These are phyloP conservation scores for Wallacemonas rigidus DNA, from an alignment of 208 protist species.

Conservation along the genomic window DNA sequence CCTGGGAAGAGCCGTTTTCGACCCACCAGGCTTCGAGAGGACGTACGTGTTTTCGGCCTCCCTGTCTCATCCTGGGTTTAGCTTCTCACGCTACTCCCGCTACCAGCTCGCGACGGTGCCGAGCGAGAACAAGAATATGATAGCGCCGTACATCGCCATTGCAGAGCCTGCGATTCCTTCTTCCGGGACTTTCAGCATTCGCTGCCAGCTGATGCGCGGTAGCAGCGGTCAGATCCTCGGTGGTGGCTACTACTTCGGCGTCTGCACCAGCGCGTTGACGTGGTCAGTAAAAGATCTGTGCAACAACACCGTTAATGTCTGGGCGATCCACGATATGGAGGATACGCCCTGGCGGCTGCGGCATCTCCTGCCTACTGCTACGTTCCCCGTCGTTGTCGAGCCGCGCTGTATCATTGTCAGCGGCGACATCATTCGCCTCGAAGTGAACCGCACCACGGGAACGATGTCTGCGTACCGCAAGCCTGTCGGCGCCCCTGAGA, in stretches of 20 bases:
- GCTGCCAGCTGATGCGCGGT: constrained; percentile 84
- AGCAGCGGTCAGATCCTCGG: constrained; percentile 89
- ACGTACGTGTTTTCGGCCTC: constrained; percentile 76
- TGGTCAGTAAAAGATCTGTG: constrained; percentile 79
- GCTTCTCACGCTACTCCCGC: constrained; percentile 72
- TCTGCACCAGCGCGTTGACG: constrained; percentile 66
- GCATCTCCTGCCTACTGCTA: constrained; percentile 58
- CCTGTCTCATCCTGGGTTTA: constrained; percentile 76
- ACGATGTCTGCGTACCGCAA: constrained; percentile 88
- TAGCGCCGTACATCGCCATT: constrained; percentile 86
- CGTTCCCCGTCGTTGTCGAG: constrained; percentile 69
- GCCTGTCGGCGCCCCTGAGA: constrained; percentile 76
- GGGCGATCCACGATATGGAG: constrained; percentile 92
- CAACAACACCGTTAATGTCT: constrained; percentile 68
- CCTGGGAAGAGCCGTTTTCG: constrained; percentile 27
- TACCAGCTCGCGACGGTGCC: constrained; percentile 78
- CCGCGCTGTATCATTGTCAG: constrained; percentile 88
- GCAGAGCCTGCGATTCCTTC: constrained; percentile 76
- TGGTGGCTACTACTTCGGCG: constrained; percentile 89
- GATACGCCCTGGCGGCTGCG: constrained; percentile 81
- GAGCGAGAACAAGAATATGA: constrained; percentile 53
- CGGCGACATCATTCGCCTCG: constrained; percentile 83
- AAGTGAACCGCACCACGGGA: constrained; percentile 72
- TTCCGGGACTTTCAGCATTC: constrained; percentile 59
- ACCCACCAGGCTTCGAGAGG: constrained; percentile 40